These are phyloP conservation scores for Pythium brachiatum DNA, from an alignment of 352 stramenopile genomes.

Conservation along the genomic window DNA sequence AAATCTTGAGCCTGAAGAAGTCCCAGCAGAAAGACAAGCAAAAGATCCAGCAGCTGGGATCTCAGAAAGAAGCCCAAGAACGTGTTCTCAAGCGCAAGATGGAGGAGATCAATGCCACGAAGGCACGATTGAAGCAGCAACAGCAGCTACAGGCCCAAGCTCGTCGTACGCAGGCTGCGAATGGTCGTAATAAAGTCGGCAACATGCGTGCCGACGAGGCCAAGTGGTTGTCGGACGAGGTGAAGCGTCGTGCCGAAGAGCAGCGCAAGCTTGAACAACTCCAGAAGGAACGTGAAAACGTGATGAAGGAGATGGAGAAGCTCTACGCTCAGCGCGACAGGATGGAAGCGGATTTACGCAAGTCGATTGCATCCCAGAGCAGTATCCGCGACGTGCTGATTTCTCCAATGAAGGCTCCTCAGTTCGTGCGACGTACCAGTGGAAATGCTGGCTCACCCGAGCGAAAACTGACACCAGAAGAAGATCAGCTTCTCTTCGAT, in stretches of 20 bases:
- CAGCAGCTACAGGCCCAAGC: slow-evolving; percentile 72
- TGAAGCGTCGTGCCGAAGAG: slow-evolving; percentile 77
- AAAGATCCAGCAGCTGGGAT: slow-evolving; percentile 75
- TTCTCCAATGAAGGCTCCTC: slow-evolving; percentile 57
- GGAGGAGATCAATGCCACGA: slow-evolving; percentile 79
- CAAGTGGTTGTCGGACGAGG: slow-evolving; percentile 83
- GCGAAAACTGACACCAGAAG: slow-evolving; percentile 67
- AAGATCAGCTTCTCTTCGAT: slow-evolving; percentile 79
- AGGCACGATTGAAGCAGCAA: slow-evolving; percentile 82
- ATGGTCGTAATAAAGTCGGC: slow-evolving; percentile 41
- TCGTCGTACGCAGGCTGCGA: slow-evolving; percentile 54
- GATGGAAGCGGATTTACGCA: slow-evolving; percentile 65
- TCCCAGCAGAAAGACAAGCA: slow-evolving; percentile 81
- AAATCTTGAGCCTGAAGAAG: slow-evolving; percentile 83
- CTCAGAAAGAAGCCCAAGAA: slow-evolving; percentile 82
- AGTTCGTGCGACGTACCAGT: slow-evolving; percentile 43
- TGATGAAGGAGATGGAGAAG: slow-evolving; percentile 80
- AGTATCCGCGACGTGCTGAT: slow-evolving; percentile 83
- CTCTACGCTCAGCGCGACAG: slow-evolving; percentile 74
- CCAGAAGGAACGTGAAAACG: slow-evolving; percentile 68
- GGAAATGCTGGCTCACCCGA: slow-evolving; percentile 27
- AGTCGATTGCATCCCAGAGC: slow-evolving; percentile 52
- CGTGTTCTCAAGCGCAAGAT: slow-evolving; percentile 86
- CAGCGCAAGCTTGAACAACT: slow-evolving; percentile 84
- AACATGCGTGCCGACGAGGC: slow-evolving; percentile 35